phyloP scores from a whole-genome alignment of 2,329 filamentous ascomycete species.

The Grosmannia huntii region DNA sequence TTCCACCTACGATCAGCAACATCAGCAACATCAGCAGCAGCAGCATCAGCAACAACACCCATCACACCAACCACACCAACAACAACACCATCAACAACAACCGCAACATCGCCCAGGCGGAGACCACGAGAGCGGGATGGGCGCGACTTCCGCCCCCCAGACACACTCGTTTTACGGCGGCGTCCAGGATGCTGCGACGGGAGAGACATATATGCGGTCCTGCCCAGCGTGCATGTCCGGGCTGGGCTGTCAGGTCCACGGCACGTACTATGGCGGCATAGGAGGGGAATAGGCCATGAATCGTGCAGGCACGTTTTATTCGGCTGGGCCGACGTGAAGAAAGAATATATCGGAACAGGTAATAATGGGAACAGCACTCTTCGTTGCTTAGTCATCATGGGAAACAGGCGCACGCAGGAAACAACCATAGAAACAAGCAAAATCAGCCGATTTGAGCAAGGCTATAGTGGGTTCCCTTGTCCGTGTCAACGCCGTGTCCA shows the following conservation, averaged over 20 bases:
- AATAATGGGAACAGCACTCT: not conserved
- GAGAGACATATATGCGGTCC: not conserved
- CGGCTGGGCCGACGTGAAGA: not conserved
- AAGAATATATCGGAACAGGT: not conserved
- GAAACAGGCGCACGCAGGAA: not conserved
- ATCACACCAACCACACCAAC: not conserved
- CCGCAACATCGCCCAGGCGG: not conserved
- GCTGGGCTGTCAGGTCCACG: slow-evolving; percentile 10
- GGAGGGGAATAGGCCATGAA: not conserved
- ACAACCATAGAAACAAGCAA: not conserved
- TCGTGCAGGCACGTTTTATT: not conserved
- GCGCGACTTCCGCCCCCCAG: not conserved
- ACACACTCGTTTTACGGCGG: not conserved
- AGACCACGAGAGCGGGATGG: not conserved
- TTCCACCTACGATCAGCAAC: not conserved
- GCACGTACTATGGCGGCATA: slow-evolving; percentile 7
- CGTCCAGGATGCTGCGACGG: not conserved
- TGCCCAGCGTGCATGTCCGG: slow-evolving; percentile 10
- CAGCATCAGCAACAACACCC: not conserved
- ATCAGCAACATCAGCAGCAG: not conserved
- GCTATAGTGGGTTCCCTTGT: not conserved
- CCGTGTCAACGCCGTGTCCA: not conserved
- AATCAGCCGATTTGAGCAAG: not conserved
- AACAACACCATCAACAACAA: not conserved
- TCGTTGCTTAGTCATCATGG: not conserved